Evolutionary conservation across 1,284 basidiomycete genomes (phyloP).

Genomic region (Microbotryomycetes sp.): DNA sequence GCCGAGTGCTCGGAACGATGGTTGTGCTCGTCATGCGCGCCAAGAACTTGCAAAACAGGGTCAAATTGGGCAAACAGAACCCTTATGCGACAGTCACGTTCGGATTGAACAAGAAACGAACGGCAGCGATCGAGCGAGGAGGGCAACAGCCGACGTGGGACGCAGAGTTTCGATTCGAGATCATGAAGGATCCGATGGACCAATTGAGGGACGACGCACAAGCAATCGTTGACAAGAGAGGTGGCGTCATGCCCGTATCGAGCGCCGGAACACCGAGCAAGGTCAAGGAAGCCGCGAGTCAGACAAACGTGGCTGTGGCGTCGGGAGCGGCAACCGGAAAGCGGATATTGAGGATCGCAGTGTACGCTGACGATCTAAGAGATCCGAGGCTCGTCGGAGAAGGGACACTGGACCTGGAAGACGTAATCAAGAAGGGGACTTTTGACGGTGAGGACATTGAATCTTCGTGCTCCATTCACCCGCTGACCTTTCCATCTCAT

Average conservation of each 20-base stretch:
- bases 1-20: slow-evolving; percentile 39
- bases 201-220: slow-evolving; percentile 49
- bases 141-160: slow-evolving; percentile 99
- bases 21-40: slow-evolving; percentile 14
- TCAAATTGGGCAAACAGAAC: slow-evolving; percentile 94
- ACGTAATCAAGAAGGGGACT: slow-evolving; percentile 88
- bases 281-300: slow-evolving; percentile 15
- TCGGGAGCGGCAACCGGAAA: slow-evolving; percentile 43
- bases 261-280: slow-evolving; percentile 6
- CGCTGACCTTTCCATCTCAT: neutral
- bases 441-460: slow-evolving; percentile 68
- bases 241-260: slow-evolving; percentile 43
- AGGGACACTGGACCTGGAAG: slow-evolving; percentile 73
- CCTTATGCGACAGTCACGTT: slow-evolving; percentile 80
- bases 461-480: neutral
- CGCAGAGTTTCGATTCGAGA: slow-evolving; percentile 88
- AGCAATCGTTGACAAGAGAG: slow-evolving; percentile 43
- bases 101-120: slow-evolving; percentile 71
- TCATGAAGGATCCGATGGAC: slow-evolving; percentile 72
- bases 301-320: slow-evolving; percentile 58
- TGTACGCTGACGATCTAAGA: slow-evolving; percentile 89
- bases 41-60: slow-evolving; percentile 73
- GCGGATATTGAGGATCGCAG: slow-evolving; percentile 60
- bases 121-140: slow-evolving; percentile 86
- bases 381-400: slow-evolving; percentile 97